Conservation (phyloP, 2,329 filamentous ascomycete species). For the Paracorniculantispora psalliotae region DNA sequence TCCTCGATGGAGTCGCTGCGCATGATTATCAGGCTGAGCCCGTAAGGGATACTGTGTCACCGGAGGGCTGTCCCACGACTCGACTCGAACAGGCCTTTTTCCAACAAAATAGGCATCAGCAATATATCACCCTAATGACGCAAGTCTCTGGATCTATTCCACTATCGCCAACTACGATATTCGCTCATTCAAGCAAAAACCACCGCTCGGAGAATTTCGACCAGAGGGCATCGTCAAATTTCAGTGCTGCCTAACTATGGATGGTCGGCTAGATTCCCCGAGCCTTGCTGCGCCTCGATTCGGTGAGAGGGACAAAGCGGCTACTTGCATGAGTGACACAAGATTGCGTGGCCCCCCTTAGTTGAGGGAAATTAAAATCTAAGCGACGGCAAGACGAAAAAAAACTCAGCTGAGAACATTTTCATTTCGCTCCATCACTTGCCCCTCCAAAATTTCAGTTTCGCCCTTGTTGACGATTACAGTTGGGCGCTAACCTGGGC, state of each 20-base stretch:
- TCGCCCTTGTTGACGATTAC: not conserved
- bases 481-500: not conserved
- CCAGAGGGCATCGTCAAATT: too few relatives aligned
- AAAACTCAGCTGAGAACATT: not conserved
- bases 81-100: too few relatives aligned
- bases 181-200: too few relatives aligned
- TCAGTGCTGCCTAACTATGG: not conserved
- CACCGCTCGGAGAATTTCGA: too few relatives aligned
- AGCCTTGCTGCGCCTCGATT: not conserved
- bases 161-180: too few relatives aligned
- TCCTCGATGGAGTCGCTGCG: too few relatives aligned
- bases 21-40: too few relatives aligned
- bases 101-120: too few relatives aligned
- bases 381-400: not conserved
- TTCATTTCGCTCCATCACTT: not conserved
- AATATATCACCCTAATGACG: too few relatives aligned
- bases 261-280: not conserved
- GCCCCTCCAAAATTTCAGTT: not conserved
- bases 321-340: not conserved
- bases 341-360: not conserved
- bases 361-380: not conserved
- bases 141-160: too few relatives aligned
- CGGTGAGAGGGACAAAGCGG: not conserved
- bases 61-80: too few relatives aligned
- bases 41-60: too few relatives aligned